These are phyloP conservation scores for Cucurbita ficifolia DNA, from an alignment of 306 rosid genomes.

Conservation along the genomic window DNA sequence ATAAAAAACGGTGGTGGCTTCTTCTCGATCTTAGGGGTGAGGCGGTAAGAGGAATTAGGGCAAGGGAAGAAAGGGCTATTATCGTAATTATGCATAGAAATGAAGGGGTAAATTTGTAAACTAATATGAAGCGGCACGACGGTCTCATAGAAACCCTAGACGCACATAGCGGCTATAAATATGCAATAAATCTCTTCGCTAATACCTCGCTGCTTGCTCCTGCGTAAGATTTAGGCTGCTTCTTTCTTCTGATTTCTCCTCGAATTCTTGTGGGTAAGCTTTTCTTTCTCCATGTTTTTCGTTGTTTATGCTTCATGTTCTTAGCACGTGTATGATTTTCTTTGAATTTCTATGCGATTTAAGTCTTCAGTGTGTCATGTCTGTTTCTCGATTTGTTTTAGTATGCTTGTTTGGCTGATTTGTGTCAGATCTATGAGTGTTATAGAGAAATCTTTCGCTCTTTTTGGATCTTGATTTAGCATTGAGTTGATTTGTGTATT, in stretches of 20 bases:
- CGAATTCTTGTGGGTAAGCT: not conserved
- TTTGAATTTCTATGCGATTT: not conserved
- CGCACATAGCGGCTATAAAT: conserved; percentile 4
- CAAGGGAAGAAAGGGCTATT: not conserved
- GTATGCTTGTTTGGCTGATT: not conserved
- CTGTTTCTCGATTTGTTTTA: not conserved
- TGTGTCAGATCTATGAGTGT: not conserved
- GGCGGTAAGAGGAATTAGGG: not conserved
- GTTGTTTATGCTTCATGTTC: not conserved
- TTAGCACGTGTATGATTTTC: not conserved
- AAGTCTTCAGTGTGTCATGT: not conserved
- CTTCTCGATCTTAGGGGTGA: too few species aligned
- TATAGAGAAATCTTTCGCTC: not conserved
- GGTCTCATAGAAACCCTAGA: conserved; percentile 3
- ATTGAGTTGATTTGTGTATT: not conserved
- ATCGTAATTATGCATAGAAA: not conserved
- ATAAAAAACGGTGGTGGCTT: too few species aligned
- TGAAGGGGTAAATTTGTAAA: not conserved
- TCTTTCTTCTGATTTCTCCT: not conserved
- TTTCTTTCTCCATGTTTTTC: too few species aligned
- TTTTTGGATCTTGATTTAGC: not conserved
- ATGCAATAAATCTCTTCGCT: not conserved
- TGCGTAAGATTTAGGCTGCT: conserved; percentile 1
- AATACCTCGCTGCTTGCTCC: not conserved
- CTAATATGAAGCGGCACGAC: not conserved